Percentiles rank a stretch among this genome's conserved stretches.
Evolutionary conservation across 75 land plant species (phyloP).

Genomic region (Ceratopteris richardii): DNA sequence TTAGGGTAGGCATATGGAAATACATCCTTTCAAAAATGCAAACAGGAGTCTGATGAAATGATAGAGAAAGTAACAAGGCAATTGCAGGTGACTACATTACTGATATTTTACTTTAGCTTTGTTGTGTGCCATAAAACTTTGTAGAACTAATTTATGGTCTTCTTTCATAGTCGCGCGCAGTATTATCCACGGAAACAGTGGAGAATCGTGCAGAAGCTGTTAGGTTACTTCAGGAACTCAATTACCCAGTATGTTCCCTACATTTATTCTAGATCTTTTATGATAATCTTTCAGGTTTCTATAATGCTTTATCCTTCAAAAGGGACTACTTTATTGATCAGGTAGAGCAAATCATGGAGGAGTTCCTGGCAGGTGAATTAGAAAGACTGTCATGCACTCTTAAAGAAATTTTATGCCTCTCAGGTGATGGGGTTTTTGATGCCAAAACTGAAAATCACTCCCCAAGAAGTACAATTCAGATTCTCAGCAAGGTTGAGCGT

Average conservation of each 20-base stretch:
- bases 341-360: constrained; percentile 25
- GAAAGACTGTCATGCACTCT: constrained; percentile 1
- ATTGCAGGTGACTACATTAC: constrained; percentile 82
- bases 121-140: no score
- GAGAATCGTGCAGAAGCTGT: constrained; percentile 89
- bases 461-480: neutral
- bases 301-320: no score
- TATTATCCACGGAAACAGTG: constrained; percentile 57
- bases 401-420: neutral
- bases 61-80: constrained; percentile 49
- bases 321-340: neutral
- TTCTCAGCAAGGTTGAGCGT: neutral
- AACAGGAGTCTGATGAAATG: constrained; percentile 78
- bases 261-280: neutral
- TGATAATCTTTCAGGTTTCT: neutral
- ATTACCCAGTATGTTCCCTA: constrained; percentile 49
- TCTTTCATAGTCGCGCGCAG: constrained; percentile 46
- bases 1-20: constrained; percentile 73
- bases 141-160: no score
- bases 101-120: no score
- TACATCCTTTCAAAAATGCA: constrained; percentile 85
- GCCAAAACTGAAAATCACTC: neutral
- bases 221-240: constrained; percentile 70
- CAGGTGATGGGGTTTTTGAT: constrained; percentile 4
- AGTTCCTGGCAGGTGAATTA: constrained; percentile 11